Evolutionary conservation across 2,329 filamentous ascomycete genomes (phyloP), one percentile per base, ranked within the genome.

Genomic region (Neofusicoccum umdonicola): DNA sequence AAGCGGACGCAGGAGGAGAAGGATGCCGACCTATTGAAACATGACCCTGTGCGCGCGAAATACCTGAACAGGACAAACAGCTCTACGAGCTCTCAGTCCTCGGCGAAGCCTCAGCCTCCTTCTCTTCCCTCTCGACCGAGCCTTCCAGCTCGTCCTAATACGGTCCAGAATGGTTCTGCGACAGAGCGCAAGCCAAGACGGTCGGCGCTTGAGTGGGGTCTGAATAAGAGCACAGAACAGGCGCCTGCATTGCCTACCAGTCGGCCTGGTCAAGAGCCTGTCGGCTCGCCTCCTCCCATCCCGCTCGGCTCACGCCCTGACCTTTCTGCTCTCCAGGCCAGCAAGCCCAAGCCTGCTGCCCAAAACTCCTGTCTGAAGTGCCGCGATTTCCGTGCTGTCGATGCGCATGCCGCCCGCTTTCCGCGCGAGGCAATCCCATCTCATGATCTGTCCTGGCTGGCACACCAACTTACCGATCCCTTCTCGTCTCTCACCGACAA

Each of bases 401-500:
- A 98, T 77, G 77, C 78, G 13, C 88, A 96, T 69, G 94, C 92
- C 4, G 85, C 90, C 5, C 88, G 87, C 68, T 93, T 92, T 72
- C 92, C 93, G 4, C 83, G 88, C 35, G 79, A 89, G 50, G 85
- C 87, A 1, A 84, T 97, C 17, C 92, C 92, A 50, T 88, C 90
- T 0, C 78, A 80, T 3, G 83, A 87, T 69, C 81, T 95, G 3
- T 86, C 84, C 19, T 91, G 91, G 80, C 83, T 99, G 27, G 93
- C 93, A 0, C 84, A 86, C 60, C 86, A 90, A 60, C 85, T 98
- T 19, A 96, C 92, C 65, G 82, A 84, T 3, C 90, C 90, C 0
- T 97, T 98, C 73, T 79, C 87, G 0, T 97, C 92, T 0, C 80
- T 82, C 1, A 97, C 94, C 0, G 94, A 98, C 77, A 97, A 97